phyloP scores from a whole-genome alignment of 1,284 basidiomycete genomes.

The Leucoagaricus sp. region DNA sequence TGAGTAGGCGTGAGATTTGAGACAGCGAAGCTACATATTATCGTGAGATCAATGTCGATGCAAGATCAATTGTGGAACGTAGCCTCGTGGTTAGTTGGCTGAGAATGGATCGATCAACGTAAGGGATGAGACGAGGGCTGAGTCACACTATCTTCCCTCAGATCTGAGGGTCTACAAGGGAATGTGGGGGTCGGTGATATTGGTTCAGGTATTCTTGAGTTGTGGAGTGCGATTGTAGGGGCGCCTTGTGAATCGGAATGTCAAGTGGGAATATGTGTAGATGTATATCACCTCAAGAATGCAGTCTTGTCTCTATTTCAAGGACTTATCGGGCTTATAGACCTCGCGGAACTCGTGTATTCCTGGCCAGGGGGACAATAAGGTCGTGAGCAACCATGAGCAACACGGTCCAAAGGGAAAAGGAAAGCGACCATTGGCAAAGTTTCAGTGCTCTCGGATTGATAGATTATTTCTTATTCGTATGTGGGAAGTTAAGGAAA shows the following conservation, averaged over 20 bases:
- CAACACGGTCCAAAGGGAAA: too few relatives aligned
- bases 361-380: too few relatives aligned
- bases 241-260: neutral
- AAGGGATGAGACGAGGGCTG: too few relatives aligned
- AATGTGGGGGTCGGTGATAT: neutral
- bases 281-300: too few relatives aligned
- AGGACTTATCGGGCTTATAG: too few relatives aligned
- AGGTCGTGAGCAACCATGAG: too few relatives aligned
- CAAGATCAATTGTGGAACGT: neutral
- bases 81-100: constrained; percentile 2
- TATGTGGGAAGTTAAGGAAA: neutral
- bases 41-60: neutral
- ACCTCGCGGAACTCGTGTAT: too few relatives aligned
- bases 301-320: too few relatives aligned
- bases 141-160: neutral
- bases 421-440: neutral
- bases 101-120: neutral
- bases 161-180: neutral
- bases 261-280: neutral
- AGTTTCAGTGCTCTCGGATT: neutral
- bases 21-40: neutral
- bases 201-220: neutral
- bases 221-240: neutral
- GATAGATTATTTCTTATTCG: neutral
- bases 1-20: neutral